phyloP scores from a whole-genome alignment of 2,329 filamentous ascomycete genomes.

The Chaetoscypha palmicola region DNA sequence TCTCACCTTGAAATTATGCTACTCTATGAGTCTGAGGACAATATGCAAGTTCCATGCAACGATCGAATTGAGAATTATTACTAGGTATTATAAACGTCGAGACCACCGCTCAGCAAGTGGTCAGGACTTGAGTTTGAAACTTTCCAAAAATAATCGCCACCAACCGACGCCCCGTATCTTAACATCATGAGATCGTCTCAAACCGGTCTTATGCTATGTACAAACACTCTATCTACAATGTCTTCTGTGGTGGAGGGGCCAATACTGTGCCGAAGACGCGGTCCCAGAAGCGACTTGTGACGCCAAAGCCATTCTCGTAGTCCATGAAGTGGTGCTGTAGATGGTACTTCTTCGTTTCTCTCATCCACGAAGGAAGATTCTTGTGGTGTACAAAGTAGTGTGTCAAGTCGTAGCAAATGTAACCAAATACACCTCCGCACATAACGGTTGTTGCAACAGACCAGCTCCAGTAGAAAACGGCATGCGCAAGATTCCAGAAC shows the following conservation, averaged over 20 bases:
- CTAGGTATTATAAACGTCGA: conserved; percentile 14
- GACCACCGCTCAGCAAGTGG: conserved; percentile 12
- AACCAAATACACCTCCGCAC: conserved; percentile 90
- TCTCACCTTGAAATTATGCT: too few relatives aligned
- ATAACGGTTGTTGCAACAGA: conserved; percentile 69
- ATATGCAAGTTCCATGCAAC: too few relatives aligned
- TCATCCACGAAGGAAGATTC: conserved; percentile 85
- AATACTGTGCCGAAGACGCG: conserved; percentile 85
- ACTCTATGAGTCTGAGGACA: too few relatives aligned
- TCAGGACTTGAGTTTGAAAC: conserved; percentile 5
- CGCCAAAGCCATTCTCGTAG: conserved; percentile 94
- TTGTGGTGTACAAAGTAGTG: conserved; percentile 98
- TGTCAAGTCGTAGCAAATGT: conserved; percentile 92
- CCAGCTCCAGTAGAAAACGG: conserved; percentile 80
- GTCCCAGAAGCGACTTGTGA: conserved; percentile 97
- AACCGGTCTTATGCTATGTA: conserved; percentile 2
- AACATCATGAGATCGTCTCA: conserved; percentile 20
- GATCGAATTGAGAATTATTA: too few relatives aligned
- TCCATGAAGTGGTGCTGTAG: conserved; percentile 96
- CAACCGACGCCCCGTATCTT: conserved; percentile 7
- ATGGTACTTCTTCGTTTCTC: conserved; percentile 92
- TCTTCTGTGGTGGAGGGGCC: conserved; percentile 26
- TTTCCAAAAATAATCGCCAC: conserved; percentile 1
- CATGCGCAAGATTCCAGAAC: conserved; percentile 87
- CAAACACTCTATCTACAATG: conserved; percentile 10